Evolutionary conservation across 1,284 basidiomycete species (phyloP).

Genomic region (Phlebopus sp.): DNA sequence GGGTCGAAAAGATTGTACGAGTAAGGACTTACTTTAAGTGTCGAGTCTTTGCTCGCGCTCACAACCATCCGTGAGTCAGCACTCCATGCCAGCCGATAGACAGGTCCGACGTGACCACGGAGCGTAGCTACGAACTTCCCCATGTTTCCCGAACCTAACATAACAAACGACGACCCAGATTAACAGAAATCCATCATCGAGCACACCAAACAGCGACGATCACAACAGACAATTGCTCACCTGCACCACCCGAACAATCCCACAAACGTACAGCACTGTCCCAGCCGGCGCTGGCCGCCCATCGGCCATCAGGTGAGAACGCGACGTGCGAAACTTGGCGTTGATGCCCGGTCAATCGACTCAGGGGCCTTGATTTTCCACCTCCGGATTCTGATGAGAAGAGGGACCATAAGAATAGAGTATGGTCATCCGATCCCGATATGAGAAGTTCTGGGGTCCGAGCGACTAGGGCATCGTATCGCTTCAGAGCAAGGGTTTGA

Average conservation of each 20-base stretch:
- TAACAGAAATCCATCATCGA: background rate
- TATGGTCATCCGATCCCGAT: conserved; percentile 93
- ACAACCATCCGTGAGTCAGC: conserved; percentile 90
- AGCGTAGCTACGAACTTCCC: conserved; percentile 93
- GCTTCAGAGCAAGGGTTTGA: conserved; percentile 67
- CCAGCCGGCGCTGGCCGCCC: conserved; percentile 89
- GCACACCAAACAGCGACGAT: background rate
- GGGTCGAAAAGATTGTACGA: background rate
- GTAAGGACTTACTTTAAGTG: conserved; percentile 72
- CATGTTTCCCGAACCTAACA: conserved; percentile 54
- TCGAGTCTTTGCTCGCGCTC: conserved; percentile 94
- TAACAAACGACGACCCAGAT: background rate
- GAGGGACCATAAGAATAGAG: conserved; percentile 89
- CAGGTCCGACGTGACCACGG: conserved; percentile 91
- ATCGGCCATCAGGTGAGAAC: conserved; percentile 92
- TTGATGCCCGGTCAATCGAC: conserved; percentile 92
- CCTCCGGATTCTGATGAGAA: conserved; percentile 47
- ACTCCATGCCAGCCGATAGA: conserved; percentile 94
- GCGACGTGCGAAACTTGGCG: conserved; percentile 94
- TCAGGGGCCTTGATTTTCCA: conserved; percentile 79
- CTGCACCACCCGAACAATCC: conserved; percentile 50
- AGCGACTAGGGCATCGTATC: conserved; percentile 70
- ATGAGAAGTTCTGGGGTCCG: conserved; percentile 83
- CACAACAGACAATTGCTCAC: conserved; percentile 2
- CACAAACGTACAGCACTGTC: conserved; percentile 92